phyloP scores from a whole-genome alignment of 2,329 filamentous ascomycete genomes.

The Colletotrichum spaethianum region DNA sequence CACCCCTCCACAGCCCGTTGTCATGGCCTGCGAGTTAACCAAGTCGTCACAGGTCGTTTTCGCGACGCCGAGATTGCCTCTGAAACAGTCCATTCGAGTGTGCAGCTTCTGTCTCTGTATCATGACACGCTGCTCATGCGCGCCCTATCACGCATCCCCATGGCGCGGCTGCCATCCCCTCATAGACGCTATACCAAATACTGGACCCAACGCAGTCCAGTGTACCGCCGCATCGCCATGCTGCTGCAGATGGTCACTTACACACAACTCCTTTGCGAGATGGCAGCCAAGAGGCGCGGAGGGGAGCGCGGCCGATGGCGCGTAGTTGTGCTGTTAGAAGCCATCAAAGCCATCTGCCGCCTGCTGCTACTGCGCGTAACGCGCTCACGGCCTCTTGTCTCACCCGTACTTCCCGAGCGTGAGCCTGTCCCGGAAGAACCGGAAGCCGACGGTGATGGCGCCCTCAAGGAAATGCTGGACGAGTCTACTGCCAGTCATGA shows the following conservation, averaged over 20 bases:
- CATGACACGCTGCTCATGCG: slow-evolving; percentile 88
- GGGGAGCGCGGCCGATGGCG: slow-evolving; percentile 88
- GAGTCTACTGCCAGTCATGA: slow-evolving; percentile 71
- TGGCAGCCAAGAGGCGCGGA: slow-evolving; percentile 90
- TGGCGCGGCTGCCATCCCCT: slow-evolving; percentile 67
- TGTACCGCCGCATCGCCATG: slow-evolving; percentile 87
- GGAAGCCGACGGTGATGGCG: slow-evolving; percentile 56
- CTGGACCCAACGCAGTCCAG: slow-evolving; percentile 73
- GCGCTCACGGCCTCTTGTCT: slow-evolving; percentile 84
- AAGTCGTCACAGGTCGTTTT: slow-evolving; percentile 75
- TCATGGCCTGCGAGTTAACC: slow-evolving; percentile 3
- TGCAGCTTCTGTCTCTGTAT: slow-evolving; percentile 92
- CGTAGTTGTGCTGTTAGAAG: slow-evolving; percentile 87
- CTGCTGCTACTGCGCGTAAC: slow-evolving; percentile 87
- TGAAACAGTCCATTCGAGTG: slow-evolving; percentile 89
- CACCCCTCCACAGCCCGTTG: neutral
- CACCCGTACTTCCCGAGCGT: slow-evolving; percentile 87
- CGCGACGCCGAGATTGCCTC: slow-evolving; percentile 95
- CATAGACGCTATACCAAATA: slow-evolving; percentile 78
- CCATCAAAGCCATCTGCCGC: slow-evolving; percentile 87
- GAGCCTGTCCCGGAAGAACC: slow-evolving; percentile 79
- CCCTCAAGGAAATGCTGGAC: slow-evolving; percentile 59
- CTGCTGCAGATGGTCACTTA: slow-evolving; percentile 93
- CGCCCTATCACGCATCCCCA: slow-evolving; percentile 70
- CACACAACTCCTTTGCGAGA: slow-evolving; percentile 96